Conservation (phyloP, 1,139 yeast genomes). For the Blastobotrys capitulatus region DNA sequence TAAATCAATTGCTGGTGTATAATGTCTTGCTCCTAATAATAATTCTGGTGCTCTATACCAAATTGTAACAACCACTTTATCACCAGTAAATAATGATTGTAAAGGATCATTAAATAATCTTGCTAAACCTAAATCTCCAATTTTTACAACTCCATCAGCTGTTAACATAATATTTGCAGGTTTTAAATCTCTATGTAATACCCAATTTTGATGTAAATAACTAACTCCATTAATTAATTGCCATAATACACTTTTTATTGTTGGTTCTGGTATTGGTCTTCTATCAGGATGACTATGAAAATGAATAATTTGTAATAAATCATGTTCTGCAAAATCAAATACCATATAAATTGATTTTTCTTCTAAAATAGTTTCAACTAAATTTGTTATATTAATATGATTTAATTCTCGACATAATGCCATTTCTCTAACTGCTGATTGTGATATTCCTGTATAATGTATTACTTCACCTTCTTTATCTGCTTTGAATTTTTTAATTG, state of each 20-base stretch:
- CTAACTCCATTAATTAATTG: constrained; percentile 90
- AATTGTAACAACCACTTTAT: constrained; percentile 94
- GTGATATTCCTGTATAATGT: constrained; percentile 93
- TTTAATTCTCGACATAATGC: constrained; percentile 84
- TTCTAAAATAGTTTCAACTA: constrained; percentile 83
- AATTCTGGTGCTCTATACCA: constrained; percentile 98
- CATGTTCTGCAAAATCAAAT: constrained; percentile 95
- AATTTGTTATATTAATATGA: constrained; percentile 71
- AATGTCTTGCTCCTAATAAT: constrained; percentile 84
- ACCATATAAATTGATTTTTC: constrained; percentile 91
- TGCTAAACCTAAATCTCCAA: constrained; percentile 94
- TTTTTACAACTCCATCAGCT: constrained; percentile 79
- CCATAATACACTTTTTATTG: constrained; percentile 81
- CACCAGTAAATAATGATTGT: constrained; percentile 88
- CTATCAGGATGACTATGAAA: constrained; percentile 88
- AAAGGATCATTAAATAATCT: constrained; percentile 83
- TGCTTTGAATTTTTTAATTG: constrained; percentile 94
- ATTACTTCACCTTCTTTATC: constrained; percentile 88
- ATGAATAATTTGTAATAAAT: constrained; percentile 85
- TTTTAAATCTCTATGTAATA: constrained; percentile 88
- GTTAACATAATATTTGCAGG: constrained; percentile 99
- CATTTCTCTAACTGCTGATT: constrained; percentile 95
- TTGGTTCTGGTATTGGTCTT: constrained; percentile 67
- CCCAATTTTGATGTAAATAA: constrained; percentile 92
- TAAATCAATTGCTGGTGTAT: constrained; percentile 88